Percentiles rank a stretch among this genome's conserved stretches.
Evolutionary conservation across 352 stramenopile species (phyloP).

Genomic region (Phytopythium aichiense): DNA sequence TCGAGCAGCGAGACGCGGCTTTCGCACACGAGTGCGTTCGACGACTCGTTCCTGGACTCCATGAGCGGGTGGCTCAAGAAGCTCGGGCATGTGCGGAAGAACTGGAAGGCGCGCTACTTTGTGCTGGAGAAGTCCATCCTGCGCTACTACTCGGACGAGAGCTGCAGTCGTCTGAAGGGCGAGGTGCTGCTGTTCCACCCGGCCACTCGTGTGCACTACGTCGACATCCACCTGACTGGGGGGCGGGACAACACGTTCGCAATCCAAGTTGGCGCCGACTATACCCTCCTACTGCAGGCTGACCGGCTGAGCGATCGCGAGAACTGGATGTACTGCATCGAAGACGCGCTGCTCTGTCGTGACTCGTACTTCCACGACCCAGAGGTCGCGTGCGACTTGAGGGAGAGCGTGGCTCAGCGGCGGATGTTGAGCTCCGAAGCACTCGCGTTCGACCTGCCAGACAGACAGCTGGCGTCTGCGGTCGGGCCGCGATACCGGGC

Average conservation of each 20-base stretch:
- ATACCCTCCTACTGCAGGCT: slow-evolving; percentile 59
- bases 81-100: slow-evolving; percentile 66
- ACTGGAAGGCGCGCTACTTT: slow-evolving; percentile 78
- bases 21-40: slow-evolving; percentile 34
- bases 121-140: slow-evolving; percentile 65
- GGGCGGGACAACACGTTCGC: slow-evolving; percentile 58
- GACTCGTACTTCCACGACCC: slow-evolving; percentile 58
- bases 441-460: slow-evolving; percentile 27
- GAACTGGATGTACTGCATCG: slow-evolving; percentile 80
- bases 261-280: slow-evolving; percentile 53
- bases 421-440: slow-evolving; percentile 53
- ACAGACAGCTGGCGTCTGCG: not conserved
- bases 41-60: slow-evolving; percentile 65
- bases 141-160: slow-evolving; percentile 60
- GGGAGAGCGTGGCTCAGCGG: slow-evolving; percentile 50
- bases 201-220: slow-evolving; percentile 57
- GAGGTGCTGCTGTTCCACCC: slow-evolving; percentile 79
- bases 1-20: not conserved
- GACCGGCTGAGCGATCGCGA: slow-evolving; percentile 53
- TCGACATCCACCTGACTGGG: slow-evolving; percentile 53
- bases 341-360: slow-evolving; percentile 67
- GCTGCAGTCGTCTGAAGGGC: slow-evolving; percentile 50
- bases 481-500: not conserved
- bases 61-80: slow-evolving; percentile 73
- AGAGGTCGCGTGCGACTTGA: slow-evolving; percentile 36